phyloP scores from a whole-genome alignment of 192 early-diverging fungal genomes.

The Kappamyces sp. region DNA sequence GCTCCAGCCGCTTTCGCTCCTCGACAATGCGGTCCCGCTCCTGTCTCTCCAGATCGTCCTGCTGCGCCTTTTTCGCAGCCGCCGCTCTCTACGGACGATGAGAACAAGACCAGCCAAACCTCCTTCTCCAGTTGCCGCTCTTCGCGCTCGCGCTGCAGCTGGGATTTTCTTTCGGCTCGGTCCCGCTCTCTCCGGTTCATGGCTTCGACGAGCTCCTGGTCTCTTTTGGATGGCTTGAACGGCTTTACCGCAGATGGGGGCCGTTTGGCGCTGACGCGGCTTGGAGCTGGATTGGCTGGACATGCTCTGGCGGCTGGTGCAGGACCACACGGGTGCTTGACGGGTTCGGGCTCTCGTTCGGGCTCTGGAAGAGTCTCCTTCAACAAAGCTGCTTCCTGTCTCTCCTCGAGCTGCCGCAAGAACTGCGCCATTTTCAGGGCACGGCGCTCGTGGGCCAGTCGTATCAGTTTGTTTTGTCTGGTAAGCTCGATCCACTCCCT shows the following conservation, averaged over 20 bases:
- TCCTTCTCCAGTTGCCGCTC: neutral
- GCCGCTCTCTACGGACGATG: neutral
- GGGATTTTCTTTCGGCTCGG: neutral
- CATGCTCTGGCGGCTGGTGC: neutral
- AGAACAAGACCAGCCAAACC: too few species aligned
- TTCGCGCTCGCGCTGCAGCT: neutral
- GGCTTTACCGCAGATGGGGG: neutral
- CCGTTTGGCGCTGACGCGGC: neutral
- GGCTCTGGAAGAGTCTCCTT: neutral
- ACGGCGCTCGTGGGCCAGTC: neutral
- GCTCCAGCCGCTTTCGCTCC: constrained; percentile 6
- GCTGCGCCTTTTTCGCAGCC: neutral
- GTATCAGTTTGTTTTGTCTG: neutral
- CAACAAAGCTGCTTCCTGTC: neutral
- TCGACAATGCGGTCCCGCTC: constrained; percentile 5
- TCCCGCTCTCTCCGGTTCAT: constrained; percentile 8
- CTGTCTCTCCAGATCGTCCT: constrained; percentile 1
- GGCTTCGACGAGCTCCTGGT: neutral
- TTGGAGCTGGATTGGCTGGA: neutral
- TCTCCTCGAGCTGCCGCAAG: neutral
- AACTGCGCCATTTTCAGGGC: neutral
- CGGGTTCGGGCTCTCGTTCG: neutral
- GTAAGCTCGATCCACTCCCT: neutral
- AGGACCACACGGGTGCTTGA: neutral
- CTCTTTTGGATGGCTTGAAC: constrained; percentile 2